A percentile compares a stretch with the other conserved stretches of the same genome.
Conservation (phyloP, 2,329 filamentous ascomycete genomes). For the Talaromyces sp. region DNA sequence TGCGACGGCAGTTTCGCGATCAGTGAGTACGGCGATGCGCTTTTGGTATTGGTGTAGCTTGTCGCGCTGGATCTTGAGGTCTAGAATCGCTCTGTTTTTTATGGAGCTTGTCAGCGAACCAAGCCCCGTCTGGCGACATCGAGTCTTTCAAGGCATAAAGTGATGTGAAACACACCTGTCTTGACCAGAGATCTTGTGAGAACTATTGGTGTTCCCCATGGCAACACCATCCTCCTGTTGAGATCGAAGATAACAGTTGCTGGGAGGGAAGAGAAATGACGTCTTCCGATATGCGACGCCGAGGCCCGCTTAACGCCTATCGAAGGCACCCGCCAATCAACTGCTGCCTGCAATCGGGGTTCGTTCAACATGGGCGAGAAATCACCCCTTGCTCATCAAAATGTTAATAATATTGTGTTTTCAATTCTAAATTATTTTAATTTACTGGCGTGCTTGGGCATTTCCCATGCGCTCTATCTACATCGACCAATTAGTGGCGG, state of each 20-base stretch:
- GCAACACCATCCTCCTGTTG: slow-evolving; percentile 15
- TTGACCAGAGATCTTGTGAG: slow-evolving; percentile 68
- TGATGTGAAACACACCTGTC: slow-evolving; percentile 64
- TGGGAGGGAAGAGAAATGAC: background rate
- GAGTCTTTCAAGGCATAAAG: too few relatives aligned
- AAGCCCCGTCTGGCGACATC: too few relatives aligned
- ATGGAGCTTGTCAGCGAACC: background rate
- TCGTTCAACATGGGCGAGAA: too few relatives aligned
- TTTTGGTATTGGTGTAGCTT: slow-evolving; percentile 95
- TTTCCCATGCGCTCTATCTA: background rate
- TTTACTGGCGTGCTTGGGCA: background rate
- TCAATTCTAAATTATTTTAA: too few relatives aligned
- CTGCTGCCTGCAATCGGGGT: background rate
- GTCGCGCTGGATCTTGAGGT: slow-evolving; percentile 96
- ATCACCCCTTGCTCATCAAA: too few relatives aligned
- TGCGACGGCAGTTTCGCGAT: slow-evolving; percentile 82
- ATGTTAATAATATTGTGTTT: background rate
- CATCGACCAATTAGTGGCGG: slow-evolving; percentile 1
- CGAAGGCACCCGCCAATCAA: background rate
- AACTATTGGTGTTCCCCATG: slow-evolving; percentile 64
- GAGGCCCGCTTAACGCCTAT: background rate
- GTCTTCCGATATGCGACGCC: background rate
- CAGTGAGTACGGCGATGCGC: slow-evolving; percentile 78
- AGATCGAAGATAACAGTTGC: background rate
- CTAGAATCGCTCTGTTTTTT: slow-evolving; percentile 77